phyloP scores from a whole-genome alignment of 2,329 filamentous ascomycete genomes.

The Tothia fuscella region DNA sequence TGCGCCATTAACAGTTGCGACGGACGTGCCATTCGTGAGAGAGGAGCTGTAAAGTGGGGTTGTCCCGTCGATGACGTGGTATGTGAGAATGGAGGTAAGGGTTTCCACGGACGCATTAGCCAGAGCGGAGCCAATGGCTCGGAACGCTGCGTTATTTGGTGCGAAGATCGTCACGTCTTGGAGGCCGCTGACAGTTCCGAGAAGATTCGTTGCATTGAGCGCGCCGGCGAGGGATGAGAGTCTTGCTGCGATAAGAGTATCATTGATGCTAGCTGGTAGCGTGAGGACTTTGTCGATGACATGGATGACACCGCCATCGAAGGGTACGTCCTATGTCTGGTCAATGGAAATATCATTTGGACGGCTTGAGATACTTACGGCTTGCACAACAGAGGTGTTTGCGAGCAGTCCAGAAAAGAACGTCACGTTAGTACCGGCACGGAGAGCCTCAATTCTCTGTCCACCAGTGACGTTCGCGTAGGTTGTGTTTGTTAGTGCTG shows the following conservation, averaged over 20 bases:
- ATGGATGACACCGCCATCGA: conserved; percentile 35
- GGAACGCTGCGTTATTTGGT: conserved; percentile 9
- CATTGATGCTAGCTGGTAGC: conserved; percentile 20
- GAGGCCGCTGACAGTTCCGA: conserved; percentile 7
- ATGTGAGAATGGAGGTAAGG: conserved; percentile 40
- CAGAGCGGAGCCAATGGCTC: conserved; percentile 16
- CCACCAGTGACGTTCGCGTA: conserved; percentile 49
- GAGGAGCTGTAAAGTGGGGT: conserved; percentile 38
- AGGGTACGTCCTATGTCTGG: conserved; percentile 27
- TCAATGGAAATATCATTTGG: background rate
- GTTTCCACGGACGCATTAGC: conserved; percentile 31
- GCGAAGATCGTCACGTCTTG: conserved; percentile 10
- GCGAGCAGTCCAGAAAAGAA: conserved; percentile 42
- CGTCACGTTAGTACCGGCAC: conserved; percentile 30
- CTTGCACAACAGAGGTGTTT: conserved; percentile 35
- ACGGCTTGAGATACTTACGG: conserved; percentile 27
- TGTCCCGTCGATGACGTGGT: conserved; percentile 45
- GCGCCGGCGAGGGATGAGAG: conserved; percentile 8
- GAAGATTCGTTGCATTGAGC: conserved; percentile 1
- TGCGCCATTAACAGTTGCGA: conserved; percentile 26
- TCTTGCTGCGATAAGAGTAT: background rate
- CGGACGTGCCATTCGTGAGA: conserved; percentile 29
- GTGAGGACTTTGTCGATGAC: conserved; percentile 34
- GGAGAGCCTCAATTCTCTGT: conserved; percentile 42
- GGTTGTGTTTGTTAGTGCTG: conserved; percentile 36